Evolutionary conservation across 371 early-diverging fungal species (phyloP).

Genomic region (Rhizopus sp.): DNA sequence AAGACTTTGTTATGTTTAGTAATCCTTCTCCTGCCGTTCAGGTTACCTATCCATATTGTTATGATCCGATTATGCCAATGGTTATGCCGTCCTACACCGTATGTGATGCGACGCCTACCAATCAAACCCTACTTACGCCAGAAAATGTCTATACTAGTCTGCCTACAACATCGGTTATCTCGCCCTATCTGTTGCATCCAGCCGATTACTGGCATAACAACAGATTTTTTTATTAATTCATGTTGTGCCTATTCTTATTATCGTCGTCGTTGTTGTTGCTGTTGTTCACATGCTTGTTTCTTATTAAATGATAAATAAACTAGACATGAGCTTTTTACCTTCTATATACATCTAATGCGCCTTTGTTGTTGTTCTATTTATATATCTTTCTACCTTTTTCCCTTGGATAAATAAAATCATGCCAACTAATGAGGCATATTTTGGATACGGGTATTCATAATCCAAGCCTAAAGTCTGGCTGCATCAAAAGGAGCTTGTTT

Average conservation of each 20-base stretch:
- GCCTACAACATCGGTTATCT: neutral
- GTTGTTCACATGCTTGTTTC: too few relatives aligned
- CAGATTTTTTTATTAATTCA: neutral
- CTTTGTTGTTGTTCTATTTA: too few relatives aligned
- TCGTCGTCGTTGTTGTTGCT: too few relatives aligned
- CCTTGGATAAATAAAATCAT: too few relatives aligned
- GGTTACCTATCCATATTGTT: neutral
- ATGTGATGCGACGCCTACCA: neutral
- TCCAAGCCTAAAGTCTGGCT: too few relatives aligned
- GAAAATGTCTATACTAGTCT: neutral
- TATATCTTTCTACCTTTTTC: too few relatives aligned
- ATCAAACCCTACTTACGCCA: neutral
- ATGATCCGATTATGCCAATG: neutral
- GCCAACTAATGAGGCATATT: too few relatives aligned
- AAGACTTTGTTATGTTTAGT: slow-evolving; percentile 1
- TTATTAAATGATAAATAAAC: too few relatives aligned
- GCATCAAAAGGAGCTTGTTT: too few relatives aligned
- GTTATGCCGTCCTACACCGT: neutral
- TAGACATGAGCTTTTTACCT: too few relatives aligned
- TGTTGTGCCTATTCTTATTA: neutral
- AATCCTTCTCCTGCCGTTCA: neutral
- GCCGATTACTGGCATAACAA: neutral
- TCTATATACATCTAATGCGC: too few relatives aligned
- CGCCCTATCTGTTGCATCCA: neutral
- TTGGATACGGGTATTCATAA: too few relatives aligned